Evolutionary conservation across 2,329 filamentous ascomycete species (phyloP), one percentile per base, ranked within the genome.

Genomic region (Apiospora rasikravindrae): DNA sequence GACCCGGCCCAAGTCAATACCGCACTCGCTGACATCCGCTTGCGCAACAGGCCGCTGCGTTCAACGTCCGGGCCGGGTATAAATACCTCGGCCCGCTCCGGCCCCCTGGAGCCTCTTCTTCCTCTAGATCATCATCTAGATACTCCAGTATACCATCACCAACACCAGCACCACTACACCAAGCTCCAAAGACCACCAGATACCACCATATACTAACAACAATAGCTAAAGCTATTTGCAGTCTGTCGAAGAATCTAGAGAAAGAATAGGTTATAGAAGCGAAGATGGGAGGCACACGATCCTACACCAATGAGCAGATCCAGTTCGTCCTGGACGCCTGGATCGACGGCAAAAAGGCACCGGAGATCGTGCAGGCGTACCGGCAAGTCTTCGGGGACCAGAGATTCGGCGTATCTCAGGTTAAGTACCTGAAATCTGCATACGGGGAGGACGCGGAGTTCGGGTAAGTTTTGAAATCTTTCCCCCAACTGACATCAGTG

Each of bases 281-380:
- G 37, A 64, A 40, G 33, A 64, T 64, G 57, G 57, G 57, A 40
- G 73, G 74, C 29, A 73, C 72, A 5, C 73, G 73, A 33, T 74
- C 74, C 24, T 77, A 77, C 67, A 73, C 73, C 8, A 66, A 74
- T 22, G 73, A 74, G 33, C 71, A 76, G 72, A 76, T 77, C 42
- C 24, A 71, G 42, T 76, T 76, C 51, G 67, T 76, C 26, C 69
- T 76, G 16, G 71, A 75, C 10, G 40, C 70, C 10, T 69, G 70
- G 29, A 26, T 73, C 37, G 37, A 53, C 1, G 72, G 64, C 10
- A 68, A 71, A 16, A 29, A 70, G 5, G 71, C 69, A 2, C 69
- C 72, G 0, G 51, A 75, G 10, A 72, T 70, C 13, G 66, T 53
- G n/a, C 40, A 67, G 6, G 71, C 72, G 2, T 76, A 70, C 45